Evolutionary conservation across 2,329 filamentous ascomycete species (phyloP), one percentile per base, ranked within the genome.

Genomic region (Calonectria pseudoreteaudii): DNA sequence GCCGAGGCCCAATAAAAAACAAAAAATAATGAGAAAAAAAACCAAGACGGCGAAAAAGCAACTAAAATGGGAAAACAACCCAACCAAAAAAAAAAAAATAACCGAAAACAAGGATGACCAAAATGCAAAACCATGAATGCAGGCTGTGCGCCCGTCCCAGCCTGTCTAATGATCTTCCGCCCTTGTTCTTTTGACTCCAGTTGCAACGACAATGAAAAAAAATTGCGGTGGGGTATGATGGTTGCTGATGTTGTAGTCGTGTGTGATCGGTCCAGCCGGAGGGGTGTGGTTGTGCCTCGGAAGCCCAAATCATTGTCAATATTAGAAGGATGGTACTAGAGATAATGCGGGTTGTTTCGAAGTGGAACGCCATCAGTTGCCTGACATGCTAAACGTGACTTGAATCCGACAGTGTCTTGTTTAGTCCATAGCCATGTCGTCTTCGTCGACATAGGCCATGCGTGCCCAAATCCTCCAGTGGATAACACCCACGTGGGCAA

Each of bases 381-480:
- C 56, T 26, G 31, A 23, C 56, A 38, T 38, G 56, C 34, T 9
- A 60, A 60, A 60, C 56, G 31, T 38, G 56, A 38, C 56, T 31
- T 26, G n/a, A 38, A 38, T 60, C n/a, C 31, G 34, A n/a, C 56
- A 23, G 28, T 36, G 28, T 26, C 53, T 30, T 31, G 60, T 52
- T 75, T 79, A 80, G 50, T 86, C 84, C 68, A 84, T 73, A 34
- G 78, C 74, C 80, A 84, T 83, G 64, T 82, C 83, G 67, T 86
- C 84, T 34, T 87, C 87, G 31, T 83, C 84, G 18, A 85, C 77
- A 82, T 98, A 98, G 16, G 94, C 91, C 68, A 98, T 87, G 2
- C 91, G 91, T 1, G 91, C 90, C 95, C 96, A 98, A 4, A 98
- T 93, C 64, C 94, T 91, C 95, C 96, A 98, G 84, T 98, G 95